Evolutionary conservation across 768 basidiomycete species (phyloP).

Genomic region (Neoboletus magnificus): DNA sequence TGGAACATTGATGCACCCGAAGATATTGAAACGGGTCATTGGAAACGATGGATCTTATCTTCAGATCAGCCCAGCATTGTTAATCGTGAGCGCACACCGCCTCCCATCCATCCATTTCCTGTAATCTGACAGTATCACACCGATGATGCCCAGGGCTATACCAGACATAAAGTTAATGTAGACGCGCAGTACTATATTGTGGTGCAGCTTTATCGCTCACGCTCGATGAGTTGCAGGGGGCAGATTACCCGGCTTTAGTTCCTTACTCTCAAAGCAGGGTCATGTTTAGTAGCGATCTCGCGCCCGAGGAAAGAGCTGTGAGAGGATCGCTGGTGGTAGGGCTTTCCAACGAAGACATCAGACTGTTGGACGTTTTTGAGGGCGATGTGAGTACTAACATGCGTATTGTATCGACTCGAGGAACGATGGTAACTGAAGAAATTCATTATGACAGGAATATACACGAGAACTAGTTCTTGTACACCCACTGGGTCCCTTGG

Average conservation of each 20-base stretch:
- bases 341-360: conserved; percentile 59
- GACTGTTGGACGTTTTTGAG: conserved; percentile 78
- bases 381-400: conserved; percentile 55
- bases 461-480: conserved; percentile 50
- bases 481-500: conserved; percentile 49
- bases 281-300: conserved; percentile 51
- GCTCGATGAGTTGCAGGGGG: conserved; percentile 37
- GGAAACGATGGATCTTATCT: conserved; percentile 62
- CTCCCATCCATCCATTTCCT: not conserved
- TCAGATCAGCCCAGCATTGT: conserved; percentile 66
- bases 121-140: not conserved
- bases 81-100: conserved; percentile 49
- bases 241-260: conserved; percentile 84
- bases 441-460: conserved; percentile 64
- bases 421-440: not conserved
- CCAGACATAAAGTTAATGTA: conserved; percentile 77
- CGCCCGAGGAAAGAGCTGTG: conserved; percentile 62
- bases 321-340: conserved; percentile 79
- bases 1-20: conserved; percentile 87
- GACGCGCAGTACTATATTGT: not conserved
- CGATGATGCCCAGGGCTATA: conserved; percentile 54
- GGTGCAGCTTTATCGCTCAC: not conserved
- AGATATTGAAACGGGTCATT: conserved; percentile 75
- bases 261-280: conserved; percentile 48
- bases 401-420: not conserved